A percentile compares a stretch with the other conserved stretches of the same genome.
Conservation (phyloP, 345 rosid species). For the Eucalyptus viminalis region DNA sequence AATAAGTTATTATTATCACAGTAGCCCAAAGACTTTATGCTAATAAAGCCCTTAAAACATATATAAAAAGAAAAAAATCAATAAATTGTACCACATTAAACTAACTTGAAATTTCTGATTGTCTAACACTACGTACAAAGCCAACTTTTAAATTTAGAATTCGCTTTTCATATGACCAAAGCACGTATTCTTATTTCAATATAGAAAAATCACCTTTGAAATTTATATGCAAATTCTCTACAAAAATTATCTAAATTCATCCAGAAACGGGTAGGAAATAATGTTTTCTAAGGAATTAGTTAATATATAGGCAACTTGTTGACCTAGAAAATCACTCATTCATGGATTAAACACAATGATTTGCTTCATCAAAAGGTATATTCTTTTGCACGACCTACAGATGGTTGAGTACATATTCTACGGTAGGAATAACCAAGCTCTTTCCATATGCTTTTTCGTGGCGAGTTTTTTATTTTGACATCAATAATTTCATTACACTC, state of each 20-base stretch:
- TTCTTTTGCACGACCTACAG: background rate
- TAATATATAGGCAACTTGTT: background rate
- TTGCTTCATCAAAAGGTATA: background rate
- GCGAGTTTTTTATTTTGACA: no score
- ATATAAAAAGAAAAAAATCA: background rate
- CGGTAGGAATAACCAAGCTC: background rate
- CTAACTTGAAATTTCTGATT: background rate
- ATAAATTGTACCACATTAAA: no score
- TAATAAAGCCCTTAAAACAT: no score
- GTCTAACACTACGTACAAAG: background rate
- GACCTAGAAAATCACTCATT: background rate
- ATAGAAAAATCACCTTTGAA: background rate
- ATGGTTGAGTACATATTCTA: background rate
- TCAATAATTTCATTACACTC: no score
- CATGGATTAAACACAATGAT: background rate
- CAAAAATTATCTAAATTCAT: background rate
- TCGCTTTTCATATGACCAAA: background rate
- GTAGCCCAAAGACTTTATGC: no score
- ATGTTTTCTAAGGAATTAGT: background rate
- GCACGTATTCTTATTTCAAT: background rate
- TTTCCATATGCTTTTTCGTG: background rate
- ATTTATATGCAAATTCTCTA: background rate
- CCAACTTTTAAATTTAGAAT: background rate
- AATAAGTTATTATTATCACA: fast-evolving
- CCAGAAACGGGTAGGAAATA: background rate